Evolutionary conservation across 257 asterid species (phyloP), one percentile per base, ranked within the genome.

Genomic region (Marsdenia floribunda): DNA sequence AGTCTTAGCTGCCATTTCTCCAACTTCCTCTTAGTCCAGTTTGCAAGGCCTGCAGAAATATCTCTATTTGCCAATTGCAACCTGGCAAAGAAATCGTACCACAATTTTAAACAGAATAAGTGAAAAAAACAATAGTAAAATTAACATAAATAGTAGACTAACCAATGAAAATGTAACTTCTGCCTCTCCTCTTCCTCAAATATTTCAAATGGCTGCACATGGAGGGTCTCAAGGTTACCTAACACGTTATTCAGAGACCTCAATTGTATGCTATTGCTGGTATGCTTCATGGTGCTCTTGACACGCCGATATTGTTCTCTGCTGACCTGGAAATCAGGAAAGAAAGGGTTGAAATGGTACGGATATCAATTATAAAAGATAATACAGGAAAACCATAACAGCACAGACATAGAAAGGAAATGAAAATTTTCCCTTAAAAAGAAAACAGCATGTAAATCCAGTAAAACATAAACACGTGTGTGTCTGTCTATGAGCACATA

Each of bases 101-200:
- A 59, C 38, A 50, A 67, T 52, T 44, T 73, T 67, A 53, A 73
- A 69, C 38, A 69, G 55, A 65, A 59, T 54, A 57, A 71, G 81
- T 75, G 74, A 58, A 63, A 78, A 1, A 73, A 24, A 42, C 72
- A 79, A 54, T 42, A 61, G 68, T 73, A 73, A 46, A 72, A 70
- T 82, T 49, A 71, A 71, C 46, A 33, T 7, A 75, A 75, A 46
- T 50, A 80, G 79, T 68, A 73, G 70, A 87, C 93, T 76, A 82
- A 94, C 99, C 98, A 94, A 85, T 88, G 80, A 21, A 79, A 85
- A 75, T 86, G 91, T 86, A 94, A 87, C 88, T 88, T 94, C 84
- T 82, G 90, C 84, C 79, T 77, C 86, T 92, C 98, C 86, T 94
- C 99, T 82, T 94, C 96, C 86, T 90, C 99, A 71, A 88, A 94